Evolutionary conservation across 2,329 filamentous ascomycete genomes (phyloP).

Genomic region (Phaeosphaeriaceae sp.): DNA sequence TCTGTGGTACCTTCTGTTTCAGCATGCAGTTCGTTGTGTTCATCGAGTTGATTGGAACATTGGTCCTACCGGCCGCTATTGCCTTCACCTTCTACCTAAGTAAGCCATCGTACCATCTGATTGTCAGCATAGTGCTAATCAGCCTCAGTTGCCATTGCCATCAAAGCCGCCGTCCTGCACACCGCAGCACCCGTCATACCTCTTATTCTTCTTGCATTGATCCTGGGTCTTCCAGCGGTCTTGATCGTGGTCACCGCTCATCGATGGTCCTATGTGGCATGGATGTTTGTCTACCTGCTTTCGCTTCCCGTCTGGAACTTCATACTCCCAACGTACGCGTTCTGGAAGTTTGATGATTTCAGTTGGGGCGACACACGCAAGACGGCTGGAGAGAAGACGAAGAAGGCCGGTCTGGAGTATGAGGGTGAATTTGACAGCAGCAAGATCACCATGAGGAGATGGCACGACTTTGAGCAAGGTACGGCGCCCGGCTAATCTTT

Average conservation of each 20-base stretch:
- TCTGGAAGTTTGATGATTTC: slow-evolving; percentile 99
- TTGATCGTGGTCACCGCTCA: slow-evolving; percentile 94
- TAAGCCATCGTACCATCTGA: slow-evolving; percentile 59
- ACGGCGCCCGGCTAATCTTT: slow-evolving; percentile 34
- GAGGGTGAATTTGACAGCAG: slow-evolving; percentile 98
- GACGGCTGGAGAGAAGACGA: slow-evolving; percentile 87
- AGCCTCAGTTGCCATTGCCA: slow-evolving; percentile 78
- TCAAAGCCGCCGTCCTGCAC: slow-evolving; percentile 67
- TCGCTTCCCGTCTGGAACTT: slow-evolving; percentile 99
- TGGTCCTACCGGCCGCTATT: slow-evolving; percentile 95
- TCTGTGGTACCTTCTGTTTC: slow-evolving; percentile 99
- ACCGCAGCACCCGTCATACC: slow-evolving; percentile 81
- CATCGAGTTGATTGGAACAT: slow-evolving; percentile 90
- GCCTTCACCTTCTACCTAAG: slow-evolving; percentile 95
- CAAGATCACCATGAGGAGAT: slow-evolving; percentile 99
- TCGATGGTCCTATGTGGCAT: slow-evolving; percentile 87
- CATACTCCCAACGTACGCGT: slow-evolving; percentile 89
- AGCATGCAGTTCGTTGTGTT: slow-evolving; percentile 99
- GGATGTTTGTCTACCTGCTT: slow-evolving; percentile 96
- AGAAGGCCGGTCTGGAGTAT: slow-evolving; percentile 84
- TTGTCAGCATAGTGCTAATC: slow-evolving; percentile 31
- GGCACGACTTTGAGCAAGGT: slow-evolving; percentile 89
- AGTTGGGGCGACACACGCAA: slow-evolving; percentile 98
- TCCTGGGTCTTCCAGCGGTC: slow-evolving; percentile 90
- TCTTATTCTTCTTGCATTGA: slow-evolving; percentile 84